Base-by-base conservation (phyloP, 176 grass and related monocot genomes). In the Cenchrus fungigraminus region DNA sequence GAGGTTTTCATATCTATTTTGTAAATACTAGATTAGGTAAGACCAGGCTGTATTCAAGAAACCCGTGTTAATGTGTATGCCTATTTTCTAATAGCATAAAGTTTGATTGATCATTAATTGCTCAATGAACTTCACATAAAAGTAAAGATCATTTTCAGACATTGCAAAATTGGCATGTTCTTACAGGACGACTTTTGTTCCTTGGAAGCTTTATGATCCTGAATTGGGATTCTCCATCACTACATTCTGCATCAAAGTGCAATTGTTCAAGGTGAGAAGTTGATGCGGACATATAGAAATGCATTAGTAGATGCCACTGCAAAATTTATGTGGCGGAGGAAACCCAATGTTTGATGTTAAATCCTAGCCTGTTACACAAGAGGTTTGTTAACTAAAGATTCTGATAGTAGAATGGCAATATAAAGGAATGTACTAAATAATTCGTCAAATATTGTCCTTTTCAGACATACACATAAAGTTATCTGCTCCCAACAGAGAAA, bases 131-230 rank as follows among this genome's bases (percentile, higher is more conserved):
- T 82, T 82, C 20, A 25, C 52, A 67, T 57, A 44, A 73, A 80
- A 78, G 58, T 54, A 84, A 12, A 77, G 1, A 37, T 65, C 10
- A 59, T 82, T 42, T 68, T 65, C 25, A 72, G 22, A 65, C 12
- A 8, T 42, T 2, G 12, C 4, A 64, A 73, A 80, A 19, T 43
- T n/a, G 43, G 53, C 12, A 16, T 82, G 25, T 64, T 83, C 78
- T 81, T 85, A 95, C 96, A 78, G 85, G 77, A 73, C 57, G 89
- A 81, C 83, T 91, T 53, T 71, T 68, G 43, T 90, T 95, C 47
- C 83, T 78, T 55, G 91, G 93, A 88, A 90, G 82, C 81, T 95
- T 88, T 80, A 92, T 74, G 19, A 93, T 88, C 75, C 65, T 86
- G 71, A 89, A 59, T 77, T 89, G 83, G 80, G 87, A 87, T 12